phyloP scores from a whole-genome alignment of 1,284 basidiomycete species.

The Somion occarium region DNA sequence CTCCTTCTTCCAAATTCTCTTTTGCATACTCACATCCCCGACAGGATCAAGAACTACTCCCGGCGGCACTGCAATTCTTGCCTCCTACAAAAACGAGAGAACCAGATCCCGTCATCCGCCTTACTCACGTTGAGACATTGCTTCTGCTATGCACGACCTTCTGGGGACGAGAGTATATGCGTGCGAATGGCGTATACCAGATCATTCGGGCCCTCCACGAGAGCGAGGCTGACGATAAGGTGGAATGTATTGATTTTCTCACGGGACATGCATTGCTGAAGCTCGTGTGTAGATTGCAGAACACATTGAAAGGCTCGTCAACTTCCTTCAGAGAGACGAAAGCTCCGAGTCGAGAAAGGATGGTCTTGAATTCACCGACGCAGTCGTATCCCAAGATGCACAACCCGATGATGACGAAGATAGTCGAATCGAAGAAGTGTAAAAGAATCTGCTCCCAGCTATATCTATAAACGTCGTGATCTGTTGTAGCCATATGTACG shows the following conservation, averaged over 20 bases:
- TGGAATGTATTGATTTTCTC: slow-evolving; percentile 20
- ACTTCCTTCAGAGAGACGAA: slow-evolving; percentile 70
- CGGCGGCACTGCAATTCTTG: slow-evolving; percentile 83
- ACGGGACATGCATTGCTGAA: not conserved
- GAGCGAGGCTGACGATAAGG: slow-evolving; percentile 77
- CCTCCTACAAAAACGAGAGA: slow-evolving; percentile 85
- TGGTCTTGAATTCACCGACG: slow-evolving; percentile 16
- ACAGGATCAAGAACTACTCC: slow-evolving; percentile 88
- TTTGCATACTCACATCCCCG: not conserved
- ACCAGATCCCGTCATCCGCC: slow-evolving; percentile 71
- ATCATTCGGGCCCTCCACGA: slow-evolving; percentile 82
- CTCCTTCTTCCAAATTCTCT: slow-evolving; percentile 9
- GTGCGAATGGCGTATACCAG: slow-evolving; percentile 83
- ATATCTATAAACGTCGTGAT: no score
- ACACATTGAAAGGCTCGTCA: slow-evolving; percentile 68
- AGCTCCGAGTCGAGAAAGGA: slow-evolving; percentile 42
- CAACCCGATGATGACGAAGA: slow-evolving; percentile 44
- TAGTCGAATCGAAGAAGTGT: slow-evolving; percentile 51
- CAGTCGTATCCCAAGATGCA: slow-evolving; percentile 13
- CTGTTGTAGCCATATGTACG: slow-evolving; percentile 8
- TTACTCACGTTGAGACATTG: slow-evolving; percentile 87
- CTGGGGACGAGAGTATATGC: slow-evolving; percentile 80
- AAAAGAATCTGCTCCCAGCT: slow-evolving; percentile 22
- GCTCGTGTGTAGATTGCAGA: slow-evolving; percentile 52
- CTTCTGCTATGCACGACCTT: slow-evolving; percentile 86